Evolutionary conservation across 2,329 filamentous ascomycete genomes (phyloP), one percentile per base, ranked within the genome.

Genomic region (Cercospora berteroae): DNA sequence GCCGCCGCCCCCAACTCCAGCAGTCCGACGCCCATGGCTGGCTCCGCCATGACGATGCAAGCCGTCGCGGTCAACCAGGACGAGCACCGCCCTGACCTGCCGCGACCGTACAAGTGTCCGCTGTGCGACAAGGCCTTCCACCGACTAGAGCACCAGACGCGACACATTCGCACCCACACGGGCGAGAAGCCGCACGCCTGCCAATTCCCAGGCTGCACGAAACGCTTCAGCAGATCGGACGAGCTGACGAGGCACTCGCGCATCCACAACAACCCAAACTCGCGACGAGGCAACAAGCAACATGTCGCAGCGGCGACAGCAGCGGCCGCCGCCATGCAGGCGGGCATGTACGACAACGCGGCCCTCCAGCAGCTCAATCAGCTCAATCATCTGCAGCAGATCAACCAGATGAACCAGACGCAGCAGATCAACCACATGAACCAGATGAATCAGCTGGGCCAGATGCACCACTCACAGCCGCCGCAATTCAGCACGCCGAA

Each of bases 231-330:
- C 71, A 90, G 94, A 71, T 97, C 94, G 12, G 94, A 99, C 78
- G 94, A 99, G 82, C 86, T 99, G 74, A 99, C 95, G 70, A 90
- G 94, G 69, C 94, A 99, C 82, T 97, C 94, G 79, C 88, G 94
- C 79, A 99, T 99, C 83, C 94, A 99, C 87, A 97, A 92, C 88
- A 99, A 98, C 82, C 94, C 95, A 67, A 98, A 98, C 85, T 97
- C 94, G 66, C 87, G 95, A 78, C 86, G 94, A 77, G 94, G 93
- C 72, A 96, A 96, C 85, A 97, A 97, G 84, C 88, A 88, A 68
- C 85, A 88, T 77, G 84, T 85, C 68, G 82, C 86, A 64, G 86
- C 86, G n/a, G 84, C 85, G 12, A 83, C 84, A 13, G 84, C 86
- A 9, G 84, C 84, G 3, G 84, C 84, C 1, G 84, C 84, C 2